Conservation (phyloP, 2,329 filamentous ascomycete species). For the Hypoxylon rubiginosum region DNA sequence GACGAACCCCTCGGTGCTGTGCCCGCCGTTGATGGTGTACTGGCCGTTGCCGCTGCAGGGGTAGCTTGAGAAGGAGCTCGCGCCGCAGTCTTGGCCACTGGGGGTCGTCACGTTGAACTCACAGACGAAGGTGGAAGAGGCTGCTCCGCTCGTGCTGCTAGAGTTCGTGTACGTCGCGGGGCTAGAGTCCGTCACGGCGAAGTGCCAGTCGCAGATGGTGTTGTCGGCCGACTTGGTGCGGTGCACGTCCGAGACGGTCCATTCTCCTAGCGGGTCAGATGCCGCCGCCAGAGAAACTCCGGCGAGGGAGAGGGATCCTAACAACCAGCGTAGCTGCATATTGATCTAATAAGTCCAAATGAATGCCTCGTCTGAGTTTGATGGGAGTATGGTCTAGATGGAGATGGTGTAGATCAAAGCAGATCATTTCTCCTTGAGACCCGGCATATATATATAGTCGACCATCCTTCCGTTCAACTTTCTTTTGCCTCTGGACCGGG, state of each 20-base stretch:
- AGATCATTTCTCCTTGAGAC: not conserved
- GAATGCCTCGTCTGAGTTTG: not conserved
- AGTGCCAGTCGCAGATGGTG: slow-evolving; percentile 37
- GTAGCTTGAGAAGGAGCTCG: slow-evolving; percentile 13
- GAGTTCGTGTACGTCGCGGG: not conserved
- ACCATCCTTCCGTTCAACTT: not conserved
- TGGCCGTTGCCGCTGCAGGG: slow-evolving; percentile 4
- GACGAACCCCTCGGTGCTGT: slow-evolving; percentile 37
- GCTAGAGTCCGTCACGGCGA: slow-evolving; percentile 23
- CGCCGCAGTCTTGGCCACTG: slow-evolving; percentile 36
- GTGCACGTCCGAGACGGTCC: slow-evolving; percentile 35
- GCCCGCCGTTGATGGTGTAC: slow-evolving; percentile 38
- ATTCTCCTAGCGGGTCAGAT: slow-evolving; percentile 2
- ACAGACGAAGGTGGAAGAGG: slow-evolving; percentile 14
- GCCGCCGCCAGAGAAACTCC: slow-evolving; percentile 6
- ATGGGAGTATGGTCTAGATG: slow-evolving; percentile 1
- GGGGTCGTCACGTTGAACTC: slow-evolving; percentile 13
- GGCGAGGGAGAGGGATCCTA: not conserved
- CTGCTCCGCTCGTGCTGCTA: not conserved
- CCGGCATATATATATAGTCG: slow-evolving; percentile 11
- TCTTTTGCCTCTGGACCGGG: not conserved
- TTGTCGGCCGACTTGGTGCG: slow-evolving; percentile 24
- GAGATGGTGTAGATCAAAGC: not conserved
- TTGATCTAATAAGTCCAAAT: slow-evolving; percentile 1
- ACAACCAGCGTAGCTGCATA: slow-evolving; percentile 19